Evolutionary conservation across 1,139 yeast species (phyloP).

Genomic region (Pichia sp.): DNA sequence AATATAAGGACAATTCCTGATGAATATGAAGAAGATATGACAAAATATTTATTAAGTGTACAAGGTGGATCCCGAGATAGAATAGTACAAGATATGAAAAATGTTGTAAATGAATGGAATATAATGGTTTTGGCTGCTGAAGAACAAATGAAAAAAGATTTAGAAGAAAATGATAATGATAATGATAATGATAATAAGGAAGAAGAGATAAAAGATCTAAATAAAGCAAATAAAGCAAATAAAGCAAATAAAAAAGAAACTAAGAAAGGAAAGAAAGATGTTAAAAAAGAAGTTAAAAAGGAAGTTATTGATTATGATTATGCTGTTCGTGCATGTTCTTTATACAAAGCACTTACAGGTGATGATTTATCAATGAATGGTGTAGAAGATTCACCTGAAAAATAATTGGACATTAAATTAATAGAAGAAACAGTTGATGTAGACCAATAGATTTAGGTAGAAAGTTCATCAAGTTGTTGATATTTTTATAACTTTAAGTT

Average conservation of each 20-base stretch:
- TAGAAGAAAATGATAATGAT: conserved; percentile 12
- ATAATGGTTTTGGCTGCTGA: conserved; percentile 39
- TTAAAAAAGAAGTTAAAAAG: conserved; percentile 9
- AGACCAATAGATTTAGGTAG: not conserved
- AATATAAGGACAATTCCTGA: conserved; percentile 53
- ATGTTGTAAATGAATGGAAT: conserved; percentile 54
- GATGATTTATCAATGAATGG: conserved; percentile 36
- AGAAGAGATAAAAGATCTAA: conserved; percentile 5
- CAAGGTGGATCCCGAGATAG: conserved; percentile 71
- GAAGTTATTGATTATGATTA: conserved; percentile 29
- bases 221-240: conserved; percentile 5
- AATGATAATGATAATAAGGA: conserved; percentile 16
- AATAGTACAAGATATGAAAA: conserved; percentile 45
- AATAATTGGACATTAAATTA: not conserved
- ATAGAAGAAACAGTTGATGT: conserved; percentile 1
- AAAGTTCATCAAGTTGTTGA: no score
- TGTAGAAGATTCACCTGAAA: no score
- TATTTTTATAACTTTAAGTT: no score
- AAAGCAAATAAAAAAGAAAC: conserved; percentile 12
- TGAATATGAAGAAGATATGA: conserved; percentile 49
- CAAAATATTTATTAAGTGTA: conserved; percentile 56
- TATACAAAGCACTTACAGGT: conserved; percentile 35
- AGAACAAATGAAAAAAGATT: conserved; percentile 30
- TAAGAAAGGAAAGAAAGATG: conserved; percentile 17
- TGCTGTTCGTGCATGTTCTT: conserved; percentile 40